Evolutionary conservation across 305 asterid genomes (phyloP).

Genomic region (Salvia sclarea): DNA sequence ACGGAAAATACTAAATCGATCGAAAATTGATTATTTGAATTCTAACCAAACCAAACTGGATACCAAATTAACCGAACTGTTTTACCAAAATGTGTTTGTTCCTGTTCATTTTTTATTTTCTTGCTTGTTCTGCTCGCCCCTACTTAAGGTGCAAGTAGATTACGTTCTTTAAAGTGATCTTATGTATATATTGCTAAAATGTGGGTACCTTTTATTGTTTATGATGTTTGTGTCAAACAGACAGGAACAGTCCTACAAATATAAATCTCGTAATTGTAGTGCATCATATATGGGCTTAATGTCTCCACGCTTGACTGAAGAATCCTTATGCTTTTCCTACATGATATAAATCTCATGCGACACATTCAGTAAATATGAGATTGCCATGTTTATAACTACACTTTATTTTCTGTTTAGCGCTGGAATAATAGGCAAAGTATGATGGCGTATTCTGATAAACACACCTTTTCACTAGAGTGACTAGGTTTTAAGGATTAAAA

Average conservation of each 20-base stretch:
- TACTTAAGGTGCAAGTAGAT: conserved; percentile 9
- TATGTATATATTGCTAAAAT: background rate
- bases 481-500: background rate
- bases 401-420: background rate
- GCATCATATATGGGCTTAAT: background rate
- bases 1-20: too few species aligned
- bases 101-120: too few species aligned
- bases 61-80: too few species aligned
- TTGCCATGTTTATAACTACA: background rate
- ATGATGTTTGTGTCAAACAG: background rate
- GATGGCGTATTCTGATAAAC: background rate
- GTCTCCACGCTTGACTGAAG: background rate
- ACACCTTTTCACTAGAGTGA: background rate
- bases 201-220: background rate
- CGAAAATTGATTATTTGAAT: too few species aligned
- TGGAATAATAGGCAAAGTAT: background rate
- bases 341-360: background rate
- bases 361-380: background rate
- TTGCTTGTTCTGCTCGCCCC: background rate
- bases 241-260: background rate
- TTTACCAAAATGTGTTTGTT: too few species aligned
- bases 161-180: background rate
- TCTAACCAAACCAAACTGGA: too few species aligned
- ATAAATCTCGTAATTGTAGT: background rate
- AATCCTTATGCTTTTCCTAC: background rate